Conservation (phyloP, 1,284 basidiomycete species). For the Ceratobasidium theobromae region DNA sequence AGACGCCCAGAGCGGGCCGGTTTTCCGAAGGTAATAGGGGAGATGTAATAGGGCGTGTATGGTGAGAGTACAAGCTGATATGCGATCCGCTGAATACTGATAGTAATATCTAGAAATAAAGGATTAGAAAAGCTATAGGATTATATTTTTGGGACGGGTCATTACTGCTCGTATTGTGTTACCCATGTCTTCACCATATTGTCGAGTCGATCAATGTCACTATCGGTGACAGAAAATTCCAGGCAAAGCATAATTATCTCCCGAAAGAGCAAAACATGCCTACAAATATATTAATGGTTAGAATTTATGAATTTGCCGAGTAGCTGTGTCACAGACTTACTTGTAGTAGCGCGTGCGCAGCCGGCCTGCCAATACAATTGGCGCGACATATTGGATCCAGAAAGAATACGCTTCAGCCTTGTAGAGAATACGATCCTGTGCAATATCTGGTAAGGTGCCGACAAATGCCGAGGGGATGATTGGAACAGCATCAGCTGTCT, state of each 20-base stretch:
- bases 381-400: slow-evolving; percentile 4
- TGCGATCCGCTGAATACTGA: slow-evolving; percentile 30
- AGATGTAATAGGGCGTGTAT: slow-evolving; percentile 39
- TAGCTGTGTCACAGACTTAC: not conserved
- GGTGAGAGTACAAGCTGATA: slow-evolving; percentile 37
- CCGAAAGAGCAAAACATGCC: not conserved
- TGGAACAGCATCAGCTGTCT: slow-evolving; percentile 38
- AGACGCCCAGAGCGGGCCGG: too few species aligned
- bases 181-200: not conserved
- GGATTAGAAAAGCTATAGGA: not conserved
- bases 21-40: slow-evolving; percentile 33
- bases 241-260: slow-evolving; percentile 15
- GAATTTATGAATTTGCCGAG: not conserved
- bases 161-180: not conserved
- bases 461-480: slow-evolving; percentile 45
- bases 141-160: too few species aligned
- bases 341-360: not conserved
- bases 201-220: not conserved
- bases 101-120: slow-evolving; percentile 38
- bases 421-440: not conserved
- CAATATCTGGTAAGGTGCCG: slow-evolving; percentile 31
- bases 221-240: not conserved
- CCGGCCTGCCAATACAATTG: not conserved
- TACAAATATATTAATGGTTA: not conserved
- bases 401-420: too few species aligned